phyloP scores from a whole-genome alignment of 495 filamentous ascomycete genomes.

The Daldinia concentrica region DNA sequence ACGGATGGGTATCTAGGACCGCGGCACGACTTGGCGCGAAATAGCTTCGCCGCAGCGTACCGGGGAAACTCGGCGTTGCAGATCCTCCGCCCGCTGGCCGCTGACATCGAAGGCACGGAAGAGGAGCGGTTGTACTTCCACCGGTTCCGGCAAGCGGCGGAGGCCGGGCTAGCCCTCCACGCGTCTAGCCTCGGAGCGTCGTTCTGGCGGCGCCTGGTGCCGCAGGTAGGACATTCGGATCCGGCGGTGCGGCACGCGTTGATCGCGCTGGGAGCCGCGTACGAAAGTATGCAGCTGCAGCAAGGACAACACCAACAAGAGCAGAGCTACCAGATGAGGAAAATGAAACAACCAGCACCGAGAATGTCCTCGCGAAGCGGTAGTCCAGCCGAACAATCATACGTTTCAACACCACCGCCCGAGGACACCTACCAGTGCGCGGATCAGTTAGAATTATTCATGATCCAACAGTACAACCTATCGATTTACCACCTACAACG shows the following conservation, averaged over 20 bases:
- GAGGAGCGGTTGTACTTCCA: constrained; percentile 49
- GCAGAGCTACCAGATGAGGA: not conserved
- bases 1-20: constrained; percentile 14
- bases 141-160: constrained; percentile 41
- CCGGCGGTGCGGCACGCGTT: constrained; percentile 53
- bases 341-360: not conserved
- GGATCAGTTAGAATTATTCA: constrained; percentile 49
- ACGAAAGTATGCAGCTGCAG: constrained; percentile 37
- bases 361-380: not conserved
- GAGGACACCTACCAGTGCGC: constrained; percentile 9
- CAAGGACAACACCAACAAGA: not conserved
- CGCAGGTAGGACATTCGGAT: constrained; percentile 48
- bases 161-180: constrained; percentile 37
- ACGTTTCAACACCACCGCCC: constrained; percentile 8
- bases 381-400: constrained; percentile 3
- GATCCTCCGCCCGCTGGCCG: constrained; percentile 49
- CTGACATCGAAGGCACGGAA: constrained; percentile 51
- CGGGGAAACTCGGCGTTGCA: constrained; percentile 46
- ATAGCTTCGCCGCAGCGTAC: constrained; percentile 47
- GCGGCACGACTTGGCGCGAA: constrained; percentile 32
- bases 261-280: constrained; percentile 51
- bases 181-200: constrained; percentile 28
- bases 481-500: constrained; percentile 48
- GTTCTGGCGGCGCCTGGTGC: constrained; percentile 51
- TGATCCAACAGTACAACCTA: constrained; percentile 54